Base-by-base conservation (phyloP, 75 land plant genomes). In the Azolla pinnata region DNA sequence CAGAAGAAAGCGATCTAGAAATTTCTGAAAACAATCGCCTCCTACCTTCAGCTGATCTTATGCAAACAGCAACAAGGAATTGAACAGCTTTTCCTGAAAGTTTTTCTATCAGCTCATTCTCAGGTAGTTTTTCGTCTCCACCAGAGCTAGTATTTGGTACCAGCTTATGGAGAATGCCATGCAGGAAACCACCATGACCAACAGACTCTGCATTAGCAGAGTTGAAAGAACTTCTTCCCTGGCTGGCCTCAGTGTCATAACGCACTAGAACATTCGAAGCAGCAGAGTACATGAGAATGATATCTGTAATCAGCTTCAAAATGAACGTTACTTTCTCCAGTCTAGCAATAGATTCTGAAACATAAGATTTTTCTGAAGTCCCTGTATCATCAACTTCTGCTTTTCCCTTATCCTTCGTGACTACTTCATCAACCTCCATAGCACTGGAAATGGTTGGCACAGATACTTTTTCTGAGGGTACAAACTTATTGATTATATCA, bases 1-100 rank as follows among this genome's bases (percentile, higher is more conserved):
- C 77, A 8, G 68, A 55, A 52, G 71, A 61, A 24, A 93, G 71
- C 9, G 81, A 84, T 47, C 71, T 81, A 18, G 77, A 79, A 57
- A 95, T 80, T 75, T 86, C 99, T 60, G 52, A 59, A 32, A 95
- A 62, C 33, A 86, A 83, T 40, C 99, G 59, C 60, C 72, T 80
- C 30, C 99, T 79, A 0, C 96, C 96, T 71, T 95, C 99, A 64
- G 79, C 59, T 45, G 99, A 95, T 12, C 99, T 77, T 21, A 83
- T 81, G 60, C 83, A 86, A 29, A 83, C 64, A 25, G 79, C 96
- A 12, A 85, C 96, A 65, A 95, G 74, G 74, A 95, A 89, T 66
- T 66, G 72, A 30, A 81, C 80, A 62, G 99, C 96, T 48, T 79
- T 89, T 51, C 79, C 83, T 48, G 96, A 79, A 32, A 95, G 50